These are phyloP conservation scores for Diddensiella transvaalensis DNA, from an alignment of 805 yeast species.

Conservation along the genomic window DNA sequence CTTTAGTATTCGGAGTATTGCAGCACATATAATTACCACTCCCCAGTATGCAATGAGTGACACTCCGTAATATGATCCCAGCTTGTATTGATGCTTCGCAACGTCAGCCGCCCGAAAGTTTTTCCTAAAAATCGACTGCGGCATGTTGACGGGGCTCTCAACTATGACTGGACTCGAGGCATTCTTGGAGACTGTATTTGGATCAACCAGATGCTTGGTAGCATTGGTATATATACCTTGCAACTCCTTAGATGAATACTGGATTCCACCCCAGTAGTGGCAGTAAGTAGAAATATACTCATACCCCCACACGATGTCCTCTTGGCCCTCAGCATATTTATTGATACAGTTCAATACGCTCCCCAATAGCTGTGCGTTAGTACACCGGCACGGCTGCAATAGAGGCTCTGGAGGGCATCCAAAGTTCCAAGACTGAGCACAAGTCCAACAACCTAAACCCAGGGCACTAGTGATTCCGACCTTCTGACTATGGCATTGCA, in stretches of 20 bases:
- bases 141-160: constrained; percentile 10
- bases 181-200: constrained; percentile 5
- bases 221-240: constrained; percentile 33
- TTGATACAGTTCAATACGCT: constrained; percentile 31
- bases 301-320: constrained; percentile 27
- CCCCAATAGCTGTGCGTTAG: constrained; percentile 28
- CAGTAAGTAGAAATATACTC: constrained; percentile 28
- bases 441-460: constrained; percentile 33
- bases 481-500: constrained; percentile 12
- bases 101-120: constrained; percentile 26
- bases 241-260: constrained; percentile 25
- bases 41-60: constrained; percentile 34
- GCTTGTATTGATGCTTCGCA: constrained; percentile 28
- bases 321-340: constrained; percentile 21
- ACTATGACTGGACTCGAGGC: not conserved
- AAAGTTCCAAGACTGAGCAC: constrained; percentile 32
- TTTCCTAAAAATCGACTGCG: constrained; percentile 1
- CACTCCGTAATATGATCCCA: constrained; percentile 31
- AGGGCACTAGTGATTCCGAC: constrained; percentile 31
- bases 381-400: constrained; percentile 27
- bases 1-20: constrained; percentile 21
- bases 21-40: constrained; percentile 24
- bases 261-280: constrained; percentile 28
- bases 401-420: constrained; percentile 22
- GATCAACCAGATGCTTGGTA: constrained; percentile 24